Base-by-base conservation (phyloP, 2,329 filamentous ascomycete species). In the Fusarium buxicola region DNA sequence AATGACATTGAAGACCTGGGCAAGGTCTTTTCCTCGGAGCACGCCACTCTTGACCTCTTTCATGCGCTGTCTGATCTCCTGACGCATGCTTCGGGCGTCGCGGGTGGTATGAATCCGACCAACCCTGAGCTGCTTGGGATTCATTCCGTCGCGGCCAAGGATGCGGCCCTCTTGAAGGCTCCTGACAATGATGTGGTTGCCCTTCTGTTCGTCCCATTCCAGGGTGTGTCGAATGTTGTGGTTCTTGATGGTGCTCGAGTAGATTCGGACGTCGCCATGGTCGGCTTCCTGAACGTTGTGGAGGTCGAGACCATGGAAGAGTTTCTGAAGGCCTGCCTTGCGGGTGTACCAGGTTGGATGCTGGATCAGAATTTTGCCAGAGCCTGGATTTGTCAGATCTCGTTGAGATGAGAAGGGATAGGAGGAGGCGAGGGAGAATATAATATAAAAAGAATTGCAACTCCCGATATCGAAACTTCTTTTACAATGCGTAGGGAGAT, bases 31-130 rank as follows among this genome's bases (percentile, higher is more conserved):
- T 12, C 38, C 46, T 6, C 27, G 28, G 18, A 27, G 34, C 3
- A 28, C 16, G 12, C 28, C 36, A 15, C 30, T 18, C 18, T 51
- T 21, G 7, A 45, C 13, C 18, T 51, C 45, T 6, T 44, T 16
- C 43, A 61, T 60, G 27, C 35, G 36, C 15, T 52, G 24, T n/a
- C 15, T 21, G 28, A 62, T 44, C n/a, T 35, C 25, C 10, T 46
- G 25, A 7, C 45, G 51, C 25, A 61, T 40, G 11, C 44, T 25
- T 28, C 24, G 39, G 18, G 25, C 21, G n/a, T 27, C 11, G 13
- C 24, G 18, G 4, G 21, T 34, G 18, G 28, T 31, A 12, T 11
- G 35, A 12, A 25, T 6, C 21, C 21, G 21, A 6, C 21, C 9
- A 7, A 38, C 6, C 16, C 43, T 58, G n/a, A 31, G 16, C 21